Percentiles rank a stretch among this genome's conserved stretches.
These are phyloP conservation scores for Hamigera avellanea DNA, from an alignment of 495 filamentous ascomycete species.

Conservation along the genomic window DNA sequence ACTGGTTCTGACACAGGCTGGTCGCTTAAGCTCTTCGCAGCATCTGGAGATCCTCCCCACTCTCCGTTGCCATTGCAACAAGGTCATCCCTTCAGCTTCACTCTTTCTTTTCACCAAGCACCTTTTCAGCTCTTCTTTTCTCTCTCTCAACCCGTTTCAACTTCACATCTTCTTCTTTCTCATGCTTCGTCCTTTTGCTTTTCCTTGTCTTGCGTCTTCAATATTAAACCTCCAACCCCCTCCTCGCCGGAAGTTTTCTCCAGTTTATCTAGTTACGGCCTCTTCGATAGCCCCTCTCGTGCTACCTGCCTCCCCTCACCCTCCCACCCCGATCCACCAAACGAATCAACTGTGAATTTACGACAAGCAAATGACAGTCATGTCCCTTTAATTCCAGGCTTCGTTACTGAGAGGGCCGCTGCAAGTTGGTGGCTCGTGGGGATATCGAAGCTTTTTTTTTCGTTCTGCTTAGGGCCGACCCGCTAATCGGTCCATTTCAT, in stretches of 20 bases:
- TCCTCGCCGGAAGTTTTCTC: too few relatives aligned
- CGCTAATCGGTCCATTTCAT: too few relatives aligned
- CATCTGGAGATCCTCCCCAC: slow-evolving; percentile 19
- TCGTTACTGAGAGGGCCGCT: background rate
- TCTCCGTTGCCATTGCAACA: slow-evolving; percentile 43
- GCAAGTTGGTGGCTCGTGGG: background rate
- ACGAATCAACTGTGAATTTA: too few relatives aligned
- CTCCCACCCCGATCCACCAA: too few relatives aligned
- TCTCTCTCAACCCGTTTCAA: slow-evolving; percentile 4
- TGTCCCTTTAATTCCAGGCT: background rate
- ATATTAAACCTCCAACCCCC: background rate
- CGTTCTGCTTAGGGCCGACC: too few relatives aligned
- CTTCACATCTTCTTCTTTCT: slow-evolving; percentile 8
- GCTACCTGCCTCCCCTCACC: too few relatives aligned
- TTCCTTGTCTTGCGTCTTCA: slow-evolving; percentile 8
- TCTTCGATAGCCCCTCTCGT: too few relatives aligned
- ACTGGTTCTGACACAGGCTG: too few relatives aligned
- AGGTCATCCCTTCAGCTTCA: slow-evolving; percentile 41
- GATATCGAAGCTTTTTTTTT: background rate
- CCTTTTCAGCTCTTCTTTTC: slow-evolving; percentile 13
- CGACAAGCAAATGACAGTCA: background rate
- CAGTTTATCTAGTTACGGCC: too few relatives aligned
- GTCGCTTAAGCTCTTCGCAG: slow-evolving; percentile 15
- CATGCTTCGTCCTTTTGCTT: slow-evolving; percentile 10
- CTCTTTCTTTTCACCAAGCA: slow-evolving; percentile 25